Evolutionary conservation across 1,284 basidiomycete species (phyloP), one percentile per base, ranked within the genome.

Genomic region (Chalciporus sp.): DNA sequence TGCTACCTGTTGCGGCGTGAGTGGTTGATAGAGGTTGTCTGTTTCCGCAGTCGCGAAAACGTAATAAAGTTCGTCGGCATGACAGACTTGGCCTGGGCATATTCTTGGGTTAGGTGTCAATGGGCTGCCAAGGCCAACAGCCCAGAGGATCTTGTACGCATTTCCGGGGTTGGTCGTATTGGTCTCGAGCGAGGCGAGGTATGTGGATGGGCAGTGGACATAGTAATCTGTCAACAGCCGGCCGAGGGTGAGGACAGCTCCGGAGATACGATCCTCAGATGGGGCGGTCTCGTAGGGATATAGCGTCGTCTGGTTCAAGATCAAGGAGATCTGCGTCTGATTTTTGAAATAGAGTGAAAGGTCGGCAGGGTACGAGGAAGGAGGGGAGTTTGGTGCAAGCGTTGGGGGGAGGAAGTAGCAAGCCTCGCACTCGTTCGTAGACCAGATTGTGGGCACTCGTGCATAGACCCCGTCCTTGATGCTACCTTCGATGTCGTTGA

Each of bases 101-200:
- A 45, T 60, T 8, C 14, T n/a, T 2, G 49, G 56, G 14, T 48
- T 55, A 8, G 60, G 19, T 4, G 52, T 61, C 29, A 55, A 42
- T 6, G 57, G 49, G n/a, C 33, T 49, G 12, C 49, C 60, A 14
- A 52, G 49, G 14, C 52, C 47, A 2, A 51, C 44, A 7, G 43
- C 49, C 14, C 51, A 61, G 14, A 49, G 29, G 28, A 57, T 49
- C 40, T 57, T 51, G 58, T 53, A 57, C 1, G 46, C 41, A 10
- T 61, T 58, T 2, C 59, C 49, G 8, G 47, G 59, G 28, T 61
- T 59, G 5, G 58, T 53, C 28, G 44, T 60, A 47, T 59, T 60
- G 31, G 55, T 46, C 28, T 48, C 51, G 10, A 60, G 45, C 12
- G 48, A 53, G n/a, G 59, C 50, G 19, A 62, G 59, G 42, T 52